Evolutionary conservation across 2,329 filamentous ascomycete genomes (phyloP).

Genomic region (Curvularia verruculosa): DNA sequence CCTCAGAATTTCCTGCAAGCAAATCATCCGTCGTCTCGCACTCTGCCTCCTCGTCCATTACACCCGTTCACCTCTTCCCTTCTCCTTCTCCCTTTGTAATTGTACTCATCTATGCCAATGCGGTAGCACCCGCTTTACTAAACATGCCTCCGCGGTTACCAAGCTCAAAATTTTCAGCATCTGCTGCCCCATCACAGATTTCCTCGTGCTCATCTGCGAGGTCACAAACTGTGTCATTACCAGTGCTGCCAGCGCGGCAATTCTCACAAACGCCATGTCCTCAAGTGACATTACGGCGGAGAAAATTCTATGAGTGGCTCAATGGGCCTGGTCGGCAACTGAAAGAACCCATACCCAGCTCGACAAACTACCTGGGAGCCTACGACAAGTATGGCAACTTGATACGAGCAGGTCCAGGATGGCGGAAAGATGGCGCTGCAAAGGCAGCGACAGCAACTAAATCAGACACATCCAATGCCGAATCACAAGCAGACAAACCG

Average conservation of each 20-base stretch:
- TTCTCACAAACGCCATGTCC: slow-evolving; percentile 48
- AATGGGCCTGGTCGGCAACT: slow-evolving; percentile 60
- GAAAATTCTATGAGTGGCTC: slow-evolving; percentile 65
- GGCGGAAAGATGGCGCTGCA: slow-evolving; percentile 24
- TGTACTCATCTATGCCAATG: slow-evolving; percentile 29
- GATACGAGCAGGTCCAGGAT: slow-evolving; percentile 45
- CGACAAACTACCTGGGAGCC: slow-evolving; percentile 62
- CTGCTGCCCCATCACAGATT: slow-evolving; percentile 23
- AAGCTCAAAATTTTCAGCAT: slow-evolving; percentile 34
- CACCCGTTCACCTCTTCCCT: slow-evolving; percentile 13
- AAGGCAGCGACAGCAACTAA: slow-evolving; percentile 22
- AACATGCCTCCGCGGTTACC: slow-evolving; percentile 47
- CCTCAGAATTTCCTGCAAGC: slow-evolving; percentile 17
- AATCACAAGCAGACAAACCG: slow-evolving; percentile 22
- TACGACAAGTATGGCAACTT: slow-evolving; percentile 60
- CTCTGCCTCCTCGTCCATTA: slow-evolving; percentile 11
- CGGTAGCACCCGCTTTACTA: slow-evolving; percentile 30
- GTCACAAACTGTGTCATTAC: slow-evolving; percentile 32
- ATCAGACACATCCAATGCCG: slow-evolving; percentile 7
- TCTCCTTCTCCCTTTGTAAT: slow-evolving; percentile 7
- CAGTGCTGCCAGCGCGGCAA: slow-evolving; percentile 35
- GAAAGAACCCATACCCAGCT: slow-evolving; percentile 55
- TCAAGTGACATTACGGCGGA: slow-evolving; percentile 57
- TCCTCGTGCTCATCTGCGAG: slow-evolving; percentile 27
- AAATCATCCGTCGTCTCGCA: slow-evolving; percentile 8